Conservation (phyloP, 2,329 filamentous ascomycete genomes). For the Paraphoma sp. region DNA sequence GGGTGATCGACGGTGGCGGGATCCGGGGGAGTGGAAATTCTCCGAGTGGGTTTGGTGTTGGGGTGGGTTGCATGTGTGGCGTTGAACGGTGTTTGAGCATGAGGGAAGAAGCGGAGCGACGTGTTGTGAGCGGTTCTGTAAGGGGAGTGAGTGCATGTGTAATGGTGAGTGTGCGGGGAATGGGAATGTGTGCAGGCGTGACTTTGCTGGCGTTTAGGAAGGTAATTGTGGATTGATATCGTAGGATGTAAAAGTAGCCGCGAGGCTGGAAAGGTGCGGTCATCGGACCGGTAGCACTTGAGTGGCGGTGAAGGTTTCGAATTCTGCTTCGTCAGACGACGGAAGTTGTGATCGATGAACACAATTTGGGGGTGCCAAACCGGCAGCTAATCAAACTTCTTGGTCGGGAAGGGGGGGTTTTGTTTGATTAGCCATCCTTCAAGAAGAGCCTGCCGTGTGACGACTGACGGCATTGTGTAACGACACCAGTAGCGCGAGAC, state of each 20-base stretch:
- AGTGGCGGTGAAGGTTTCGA: slow-evolving; percentile 18
- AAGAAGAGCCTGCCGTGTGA: background rate
- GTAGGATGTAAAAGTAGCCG: too few relatives aligned
- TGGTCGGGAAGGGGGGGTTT: background rate
- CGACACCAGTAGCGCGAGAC: background rate
- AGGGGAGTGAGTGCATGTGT: background rate
- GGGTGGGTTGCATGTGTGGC: background rate
- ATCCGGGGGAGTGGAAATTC: slow-evolving; percentile 29
- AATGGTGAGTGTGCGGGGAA: background rate
- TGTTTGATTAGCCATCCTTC: slow-evolving; percentile 8
- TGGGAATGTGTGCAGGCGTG: background rate
- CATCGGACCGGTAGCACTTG: slow-evolving; percentile 8
- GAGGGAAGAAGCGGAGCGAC: too few relatives aligned
- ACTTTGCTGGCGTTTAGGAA: too few relatives aligned
- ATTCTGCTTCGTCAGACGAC: background rate
- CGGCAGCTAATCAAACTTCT: slow-evolving; percentile 5
- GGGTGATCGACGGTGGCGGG: background rate
- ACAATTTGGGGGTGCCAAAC: background rate
- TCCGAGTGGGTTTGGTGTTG: slow-evolving; percentile 18
- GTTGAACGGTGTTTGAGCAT: background rate
- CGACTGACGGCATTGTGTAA: background rate
- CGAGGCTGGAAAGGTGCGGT: too few relatives aligned
- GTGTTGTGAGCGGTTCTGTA: background rate
- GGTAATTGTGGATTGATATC: too few relatives aligned
- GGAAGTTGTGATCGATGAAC: background rate